Evolutionary conservation across 1,284 basidiomycete species (phyloP), one percentile per base, ranked within the genome.

Genomic region (Phellopilus nigrolimitatus): DNA sequence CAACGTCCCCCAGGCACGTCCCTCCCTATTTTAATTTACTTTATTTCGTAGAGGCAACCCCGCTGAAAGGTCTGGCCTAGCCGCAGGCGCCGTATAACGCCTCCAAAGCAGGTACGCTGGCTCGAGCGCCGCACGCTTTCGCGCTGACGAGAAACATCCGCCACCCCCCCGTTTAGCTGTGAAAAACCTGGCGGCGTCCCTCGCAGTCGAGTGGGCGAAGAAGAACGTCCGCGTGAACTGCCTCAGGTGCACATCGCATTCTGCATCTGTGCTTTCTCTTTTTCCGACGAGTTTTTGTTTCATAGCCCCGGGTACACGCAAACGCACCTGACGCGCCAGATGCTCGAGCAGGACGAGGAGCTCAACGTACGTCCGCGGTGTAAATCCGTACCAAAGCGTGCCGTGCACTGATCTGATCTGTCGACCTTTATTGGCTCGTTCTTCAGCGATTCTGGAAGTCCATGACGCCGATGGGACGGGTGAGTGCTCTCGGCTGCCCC

Each of bases 71-170:
- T 40, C 31, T 38, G 48, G 25, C 60, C 55, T 75, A 97, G 80
- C 82, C 81, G 31, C 95, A 97, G 76, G 89, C 91, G 1, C 94
- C 95, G 0, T 98, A 98, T 71, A 98, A 97, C 68, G 88, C 91
- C 15, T 94, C 92, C 39, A 94, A 90, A 73, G 87, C 87, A 43
- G 86, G 84, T 84, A 59, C 59, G 74, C 59, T 21, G 8, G 4
- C 19, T 13, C 3, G 3, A 22, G 3, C n/a, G n/a, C n/a, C n/a
- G n/a, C n/a, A n/a, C n/a, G n/a, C n/a, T n/a, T n/a, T n/a, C n/a
- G n/a, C n/a, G n/a, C n/a, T n/a, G n/a, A 36, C 49, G 37, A 39
- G 27, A 22, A 22, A 9, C 15, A 24, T 44, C 21, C 33, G 37
- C 22, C 9, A 30, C 27, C 25, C 10, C 3, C 51, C 31, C 34